A percentile compares a stretch with the other conserved stretches of the same genome.
Conservation (phyloP, 164 flowering plant species). For the Sextonia rubra region DNA sequence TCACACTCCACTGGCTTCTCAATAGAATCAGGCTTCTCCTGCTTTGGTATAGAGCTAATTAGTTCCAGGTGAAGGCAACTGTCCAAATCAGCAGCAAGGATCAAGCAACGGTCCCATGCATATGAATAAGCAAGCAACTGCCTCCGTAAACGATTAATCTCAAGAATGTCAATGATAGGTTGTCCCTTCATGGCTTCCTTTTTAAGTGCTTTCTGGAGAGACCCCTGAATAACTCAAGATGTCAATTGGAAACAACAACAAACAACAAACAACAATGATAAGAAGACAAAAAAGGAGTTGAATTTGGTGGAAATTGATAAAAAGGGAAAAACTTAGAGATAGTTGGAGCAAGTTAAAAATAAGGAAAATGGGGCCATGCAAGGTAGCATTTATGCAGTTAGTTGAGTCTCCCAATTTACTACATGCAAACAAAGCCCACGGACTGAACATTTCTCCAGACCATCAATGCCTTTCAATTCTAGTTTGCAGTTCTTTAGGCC, state of each 20-base stretch:
- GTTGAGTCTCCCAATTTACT: no score
- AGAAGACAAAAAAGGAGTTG: not conserved
- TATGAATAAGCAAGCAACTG: slow-evolving; percentile 77
- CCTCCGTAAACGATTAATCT: slow-evolving; percentile 71
- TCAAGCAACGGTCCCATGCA: slow-evolving; percentile 81
- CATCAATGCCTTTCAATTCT: no score
- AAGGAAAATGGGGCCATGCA: no score
- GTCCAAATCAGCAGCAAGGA: slow-evolving; percentile 47
- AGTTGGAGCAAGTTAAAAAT: no score
- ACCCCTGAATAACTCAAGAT: slow-evolving; percentile 46
- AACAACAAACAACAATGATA: no score
- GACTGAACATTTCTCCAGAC: no score
- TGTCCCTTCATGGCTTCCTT: slow-evolving; percentile 54
- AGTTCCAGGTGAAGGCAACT: slow-evolving; percentile 20
- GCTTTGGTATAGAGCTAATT: slow-evolving; percentile 21
- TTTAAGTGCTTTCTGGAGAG: slow-evolving; percentile 41
- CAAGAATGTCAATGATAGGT: slow-evolving; percentile 74
- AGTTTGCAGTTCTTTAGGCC: no score
- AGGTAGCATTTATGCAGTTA: no score
- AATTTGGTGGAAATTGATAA: no score
- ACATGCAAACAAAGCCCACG: no score
- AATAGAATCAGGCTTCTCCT: slow-evolving; percentile 28
- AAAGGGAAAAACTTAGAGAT: no score
- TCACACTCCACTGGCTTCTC: slow-evolving; percentile 31
- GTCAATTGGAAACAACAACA: not conserved